These are phyloP conservation scores for Gnomoniopsis smithogilvyi DNA, from an alignment of 2,329 filamentous ascomycete genomes.

Conservation along the genomic window DNA sequence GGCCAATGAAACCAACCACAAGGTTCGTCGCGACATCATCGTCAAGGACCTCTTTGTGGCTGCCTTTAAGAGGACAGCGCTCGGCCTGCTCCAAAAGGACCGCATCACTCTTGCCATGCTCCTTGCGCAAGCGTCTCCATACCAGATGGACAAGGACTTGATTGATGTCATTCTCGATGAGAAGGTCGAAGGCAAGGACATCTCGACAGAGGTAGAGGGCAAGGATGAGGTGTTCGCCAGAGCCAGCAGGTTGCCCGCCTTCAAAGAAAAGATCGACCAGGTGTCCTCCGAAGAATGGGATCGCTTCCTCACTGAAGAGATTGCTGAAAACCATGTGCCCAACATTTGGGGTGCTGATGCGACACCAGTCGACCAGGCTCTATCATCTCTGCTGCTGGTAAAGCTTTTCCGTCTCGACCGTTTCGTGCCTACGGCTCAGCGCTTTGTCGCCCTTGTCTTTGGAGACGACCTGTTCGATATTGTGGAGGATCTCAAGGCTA, in stretches of 20 bases:
- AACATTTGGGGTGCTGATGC: constrained; percentile 65
- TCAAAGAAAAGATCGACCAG: constrained; percentile 69
- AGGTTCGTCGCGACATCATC: constrained; percentile 81
- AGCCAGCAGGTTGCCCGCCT: constrained; percentile 65
- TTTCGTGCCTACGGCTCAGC: constrained; percentile 88
- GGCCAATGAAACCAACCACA: constrained; percentile 68
- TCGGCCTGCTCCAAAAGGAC: constrained; percentile 90
- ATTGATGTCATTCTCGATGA: constrained; percentile 85
- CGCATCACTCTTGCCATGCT: constrained; percentile 92
- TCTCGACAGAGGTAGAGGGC: constrained; percentile 65
- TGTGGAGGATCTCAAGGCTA: constrained; percentile 79
- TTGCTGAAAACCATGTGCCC: constrained; percentile 82
- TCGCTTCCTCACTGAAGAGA: constrained; percentile 78
- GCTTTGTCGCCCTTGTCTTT: constrained; percentile 85
- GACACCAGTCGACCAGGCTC: constrained; percentile 68
- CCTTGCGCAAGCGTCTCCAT: constrained; percentile 91
- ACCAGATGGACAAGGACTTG: constrained; percentile 86
- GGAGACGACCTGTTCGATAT: constrained; percentile 78
- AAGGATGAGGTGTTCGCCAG: constrained; percentile 67
- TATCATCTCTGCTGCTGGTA: constrained; percentile 82
- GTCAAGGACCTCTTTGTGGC: constrained; percentile 88
- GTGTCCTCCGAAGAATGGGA: constrained; percentile 69
- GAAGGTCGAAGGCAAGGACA: constrained; percentile 70
- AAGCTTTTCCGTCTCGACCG: constrained; percentile 95
- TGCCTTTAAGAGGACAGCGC: constrained; percentile 88